These are phyloP conservation scores for Diaporthe amygdali DNA, from an alignment of 2,329 filamentous ascomycete species.

Conservation along the genomic window DNA sequence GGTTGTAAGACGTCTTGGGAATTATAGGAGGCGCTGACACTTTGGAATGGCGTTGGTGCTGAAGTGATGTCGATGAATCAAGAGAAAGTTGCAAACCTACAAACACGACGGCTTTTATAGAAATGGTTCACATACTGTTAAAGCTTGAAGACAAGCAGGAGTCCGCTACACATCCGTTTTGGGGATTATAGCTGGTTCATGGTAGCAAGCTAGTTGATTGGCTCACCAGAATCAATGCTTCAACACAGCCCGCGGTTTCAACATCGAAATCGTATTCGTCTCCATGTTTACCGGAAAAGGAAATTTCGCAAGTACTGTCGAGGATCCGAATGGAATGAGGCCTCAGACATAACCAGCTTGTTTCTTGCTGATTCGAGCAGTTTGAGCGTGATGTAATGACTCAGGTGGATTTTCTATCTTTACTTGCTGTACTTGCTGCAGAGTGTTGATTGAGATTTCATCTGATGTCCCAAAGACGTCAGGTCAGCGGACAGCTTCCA, in stretches of 20 bases:
- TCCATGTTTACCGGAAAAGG: background rate
- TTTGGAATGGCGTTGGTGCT: background rate
- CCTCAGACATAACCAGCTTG: background rate
- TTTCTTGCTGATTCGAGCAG: background rate
- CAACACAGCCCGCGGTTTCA: slow-evolving; percentile 5
- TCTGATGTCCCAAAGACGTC: background rate
- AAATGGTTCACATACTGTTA: background rate
- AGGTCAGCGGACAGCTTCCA: background rate
- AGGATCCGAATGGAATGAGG: background rate
- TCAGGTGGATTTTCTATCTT: background rate
- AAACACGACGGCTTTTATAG: background rate
- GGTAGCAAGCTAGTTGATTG: background rate
- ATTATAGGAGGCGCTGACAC: background rate
- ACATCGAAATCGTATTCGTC: slow-evolving; percentile 1
- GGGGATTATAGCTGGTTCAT: background rate
- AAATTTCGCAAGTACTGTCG: background rate
- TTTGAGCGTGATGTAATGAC: background rate
- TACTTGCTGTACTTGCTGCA: too few relatives aligned
- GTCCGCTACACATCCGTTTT: background rate
- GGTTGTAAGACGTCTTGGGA: background rate
- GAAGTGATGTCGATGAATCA: too few relatives aligned
- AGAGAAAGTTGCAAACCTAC: too few relatives aligned
- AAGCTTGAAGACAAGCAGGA: background rate
- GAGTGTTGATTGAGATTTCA: background rate
- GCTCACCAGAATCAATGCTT: background rate